Evolutionary conservation across 2,329 filamentous ascomycete species (phyloP).

Genomic region (Aureobasidium sp.): DNA sequence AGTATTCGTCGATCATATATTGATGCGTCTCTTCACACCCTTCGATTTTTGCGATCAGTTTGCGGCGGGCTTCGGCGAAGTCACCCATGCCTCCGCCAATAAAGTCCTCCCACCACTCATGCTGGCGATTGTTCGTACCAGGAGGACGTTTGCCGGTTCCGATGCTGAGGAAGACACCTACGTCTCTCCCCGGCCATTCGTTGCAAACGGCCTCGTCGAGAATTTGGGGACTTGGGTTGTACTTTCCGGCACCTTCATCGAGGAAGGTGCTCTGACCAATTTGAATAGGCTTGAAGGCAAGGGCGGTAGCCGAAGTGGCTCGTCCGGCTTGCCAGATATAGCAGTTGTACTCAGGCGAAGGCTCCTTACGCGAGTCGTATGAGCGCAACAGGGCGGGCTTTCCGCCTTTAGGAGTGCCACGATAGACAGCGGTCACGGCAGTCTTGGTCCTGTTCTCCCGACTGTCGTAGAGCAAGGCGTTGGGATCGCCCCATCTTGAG

Average conservation of each 20-base stretch:
- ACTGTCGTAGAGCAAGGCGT: conserved; percentile 80
- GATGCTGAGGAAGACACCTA: conserved; percentile 86
- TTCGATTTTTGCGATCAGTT: conserved; percentile 85
- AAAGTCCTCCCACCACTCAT: conserved; percentile 91
- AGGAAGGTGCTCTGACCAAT: conserved; percentile 91
- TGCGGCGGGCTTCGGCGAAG: conserved; percentile 80
- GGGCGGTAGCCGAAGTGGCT: conserved; percentile 81
- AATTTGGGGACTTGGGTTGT: conserved; percentile 76
- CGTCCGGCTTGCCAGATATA: conserved; percentile 96
- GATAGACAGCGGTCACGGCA: conserved; percentile 83
- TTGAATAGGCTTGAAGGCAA: conserved; percentile 92
- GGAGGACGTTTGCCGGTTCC: conserved; percentile 83
- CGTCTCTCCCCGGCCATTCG: conserved; percentile 88
- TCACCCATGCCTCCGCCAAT: conserved; percentile 62
- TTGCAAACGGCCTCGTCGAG: conserved; percentile 87
- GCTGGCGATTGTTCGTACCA: conserved; percentile 57
- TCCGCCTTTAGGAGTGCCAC: conserved; percentile 61
- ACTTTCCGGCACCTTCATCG: conserved; percentile 84
- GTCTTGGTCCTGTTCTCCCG: conserved; percentile 71
- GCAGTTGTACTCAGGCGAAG: conserved; percentile 79
- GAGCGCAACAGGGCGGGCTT: conserved; percentile 69
- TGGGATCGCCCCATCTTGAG: conserved; percentile 65
- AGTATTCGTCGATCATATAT: conserved; percentile 70
- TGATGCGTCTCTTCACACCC: conserved; percentile 87
- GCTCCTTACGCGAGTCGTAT: conserved; percentile 90